Percentiles rank a stretch among this genome's conserved stretches.
Conservation (phyloP, 176 grass and related monocot species). For the Elaeis guineensis region DNA sequence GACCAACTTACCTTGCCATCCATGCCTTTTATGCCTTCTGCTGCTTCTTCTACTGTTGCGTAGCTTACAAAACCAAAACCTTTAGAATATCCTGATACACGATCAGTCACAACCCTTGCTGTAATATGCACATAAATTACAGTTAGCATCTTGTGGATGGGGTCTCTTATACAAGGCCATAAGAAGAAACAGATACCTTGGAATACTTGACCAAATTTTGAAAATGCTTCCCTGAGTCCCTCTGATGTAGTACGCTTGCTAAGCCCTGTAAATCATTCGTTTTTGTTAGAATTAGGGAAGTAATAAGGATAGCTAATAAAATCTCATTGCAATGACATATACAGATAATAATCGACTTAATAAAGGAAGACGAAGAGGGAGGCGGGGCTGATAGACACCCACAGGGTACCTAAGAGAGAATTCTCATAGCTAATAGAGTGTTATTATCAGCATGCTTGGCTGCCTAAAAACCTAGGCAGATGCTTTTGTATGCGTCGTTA, state of each 20-base stretch:
- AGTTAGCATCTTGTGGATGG: constrained; percentile 2
- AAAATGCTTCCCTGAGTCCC: constrained; percentile 54
- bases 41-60: constrained; percentile 56
- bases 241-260: constrained; percentile 66
- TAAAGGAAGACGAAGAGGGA: too few relatives aligned
- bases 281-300: background rate
- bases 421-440: too few relatives aligned
- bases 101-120: constrained; percentile 86
- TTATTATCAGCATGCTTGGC: too few relatives aligned
- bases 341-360: too few relatives aligned
- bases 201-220: constrained; percentile 55
- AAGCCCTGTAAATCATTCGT: constrained; percentile 33
- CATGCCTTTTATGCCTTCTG: constrained; percentile 72
- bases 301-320: too few relatives aligned
- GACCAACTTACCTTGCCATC: constrained; percentile 72
- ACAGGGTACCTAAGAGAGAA: too few relatives aligned
- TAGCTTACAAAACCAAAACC: constrained; percentile 93
- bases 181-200: constrained; percentile 42
- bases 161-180: too few relatives aligned
- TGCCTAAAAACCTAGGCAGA: too few relatives aligned
- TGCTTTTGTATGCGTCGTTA: too few relatives aligned
- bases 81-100: constrained; percentile 64
- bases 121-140: constrained; percentile 22
- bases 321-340: too few relatives aligned
- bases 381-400: too few relatives aligned